A percentile compares a stretch with the other conserved stretches of the same genome.
Evolutionary conservation across 2,329 filamentous ascomycete species (phyloP).

Genomic region (Metarhizium rileyi): DNA sequence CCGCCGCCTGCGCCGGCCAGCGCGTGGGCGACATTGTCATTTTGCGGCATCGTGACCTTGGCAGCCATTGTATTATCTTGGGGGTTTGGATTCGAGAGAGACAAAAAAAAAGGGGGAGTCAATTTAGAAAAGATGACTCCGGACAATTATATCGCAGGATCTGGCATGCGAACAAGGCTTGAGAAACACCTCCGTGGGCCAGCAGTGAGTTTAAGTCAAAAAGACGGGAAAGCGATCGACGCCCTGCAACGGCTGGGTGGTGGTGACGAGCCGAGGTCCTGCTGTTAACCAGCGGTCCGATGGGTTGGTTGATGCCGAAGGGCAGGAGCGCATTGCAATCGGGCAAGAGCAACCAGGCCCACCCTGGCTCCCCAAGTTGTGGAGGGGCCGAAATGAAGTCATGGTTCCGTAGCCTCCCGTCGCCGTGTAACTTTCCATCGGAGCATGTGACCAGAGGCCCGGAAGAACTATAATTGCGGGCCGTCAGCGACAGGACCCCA

Average conservation of each 20-base stretch:
- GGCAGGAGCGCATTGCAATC: background rate
- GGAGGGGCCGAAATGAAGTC: constrained; percentile 1
- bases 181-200: background rate
- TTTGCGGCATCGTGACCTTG: constrained; percentile 65
- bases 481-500: background rate
- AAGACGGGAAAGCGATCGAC: background rate
- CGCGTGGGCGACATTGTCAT: constrained; percentile 94
- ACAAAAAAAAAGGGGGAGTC: background rate
- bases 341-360: background rate
- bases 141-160: no score
- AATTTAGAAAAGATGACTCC: background rate
- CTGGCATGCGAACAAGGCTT: background rate
- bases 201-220: background rate
- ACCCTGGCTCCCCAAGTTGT: background rate
- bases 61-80: constrained; percentile 22
- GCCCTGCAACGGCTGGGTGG: background rate
- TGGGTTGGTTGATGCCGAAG: constrained; percentile 3
- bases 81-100: background rate
- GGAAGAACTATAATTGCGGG: constrained; percentile 9
- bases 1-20: constrained; percentile 88
- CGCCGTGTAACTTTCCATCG: background rate
- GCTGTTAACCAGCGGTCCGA: no score
- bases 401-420: constrained; percentile 2
- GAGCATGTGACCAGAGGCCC: background rate
- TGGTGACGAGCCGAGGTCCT: constrained; percentile 4